These are phyloP conservation scores for Geotrichum reessii DNA, from an alignment of 1,139 yeast species.

Conservation along the genomic window DNA sequence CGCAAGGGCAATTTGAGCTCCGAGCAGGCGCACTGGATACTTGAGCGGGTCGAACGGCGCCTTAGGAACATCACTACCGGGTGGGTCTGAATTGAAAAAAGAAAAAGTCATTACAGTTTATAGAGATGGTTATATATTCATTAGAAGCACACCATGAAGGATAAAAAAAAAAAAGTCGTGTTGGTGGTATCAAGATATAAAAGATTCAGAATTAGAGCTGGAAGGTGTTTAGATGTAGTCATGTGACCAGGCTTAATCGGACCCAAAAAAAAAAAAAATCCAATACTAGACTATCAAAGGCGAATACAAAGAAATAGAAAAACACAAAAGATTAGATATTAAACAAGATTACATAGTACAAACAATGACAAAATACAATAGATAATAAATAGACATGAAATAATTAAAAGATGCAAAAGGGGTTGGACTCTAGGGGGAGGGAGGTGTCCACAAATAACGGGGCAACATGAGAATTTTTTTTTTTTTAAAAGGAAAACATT, in stretches of 20 bases:
- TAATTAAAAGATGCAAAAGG: not conserved
- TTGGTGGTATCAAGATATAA: not conserved
- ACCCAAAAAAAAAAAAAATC: too few relatives aligned
- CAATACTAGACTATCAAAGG: too few relatives aligned
- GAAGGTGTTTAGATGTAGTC: too few relatives aligned
- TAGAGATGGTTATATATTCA: too few relatives aligned
- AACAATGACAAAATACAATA: not conserved
- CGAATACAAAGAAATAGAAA: too few relatives aligned
- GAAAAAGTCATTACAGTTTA: not conserved
- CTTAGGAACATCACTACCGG: constrained; percentile 12
- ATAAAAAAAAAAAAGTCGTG: not conserved
- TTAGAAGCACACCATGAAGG: not conserved
- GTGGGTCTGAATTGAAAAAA: not conserved
- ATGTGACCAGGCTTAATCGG: too few relatives aligned
- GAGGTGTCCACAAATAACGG: not conserved
- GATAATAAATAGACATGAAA: not conserved
- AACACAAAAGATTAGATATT: not conserved
- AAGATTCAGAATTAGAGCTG: not conserved
- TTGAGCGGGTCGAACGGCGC: constrained; percentile 16
- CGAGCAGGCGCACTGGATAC: constrained; percentile 23
- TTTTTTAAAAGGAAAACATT: constrained; percentile 15
- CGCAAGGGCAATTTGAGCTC: constrained; percentile 47
- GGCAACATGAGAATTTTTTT: too few relatives aligned
- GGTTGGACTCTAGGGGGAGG: not conserved
- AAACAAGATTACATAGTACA: not conserved